Conservation (phyloP, 164 flowering plant species). For the Vitis labrusca region DNA sequence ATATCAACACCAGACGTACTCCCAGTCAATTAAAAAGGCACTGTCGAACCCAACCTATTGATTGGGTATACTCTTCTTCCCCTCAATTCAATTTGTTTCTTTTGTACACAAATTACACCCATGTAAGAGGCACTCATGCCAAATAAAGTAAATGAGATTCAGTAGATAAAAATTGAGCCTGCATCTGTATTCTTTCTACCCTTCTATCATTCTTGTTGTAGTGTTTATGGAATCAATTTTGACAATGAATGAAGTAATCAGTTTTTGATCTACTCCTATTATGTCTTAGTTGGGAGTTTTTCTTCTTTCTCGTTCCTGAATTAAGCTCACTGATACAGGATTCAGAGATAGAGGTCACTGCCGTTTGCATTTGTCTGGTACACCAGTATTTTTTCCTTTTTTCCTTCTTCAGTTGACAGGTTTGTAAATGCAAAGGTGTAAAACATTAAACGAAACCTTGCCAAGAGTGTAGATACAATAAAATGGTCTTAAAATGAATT, state of each 20-base stretch:
- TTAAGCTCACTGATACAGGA: too few relatives aligned
- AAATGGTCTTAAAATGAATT: too few relatives aligned
- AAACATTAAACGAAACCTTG: too few relatives aligned
- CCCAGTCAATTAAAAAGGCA: constrained; percentile 11
- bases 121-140: neutral
- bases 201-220: neutral
- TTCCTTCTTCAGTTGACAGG: too few relatives aligned
- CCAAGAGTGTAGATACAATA: too few relatives aligned
- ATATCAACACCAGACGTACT: constrained; percentile 13
- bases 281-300: neutral
- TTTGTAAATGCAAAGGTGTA: too few relatives aligned
- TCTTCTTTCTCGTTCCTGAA: neutral
- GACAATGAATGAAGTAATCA: constrained; percentile 5
- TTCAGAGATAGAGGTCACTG: too few relatives aligned
- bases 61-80: neutral
- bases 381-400: too few relatives aligned
- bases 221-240: constrained; percentile 9
- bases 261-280: neutral
- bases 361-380: too few relatives aligned
- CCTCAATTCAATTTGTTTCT: neutral
- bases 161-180: neutral
- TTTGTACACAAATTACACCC: constrained; percentile 1
- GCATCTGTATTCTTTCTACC: neutral
- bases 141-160: neutral
- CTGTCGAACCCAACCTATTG: constrained; percentile 8